phyloP scores from a whole-genome alignment of 768 basidiomycete species.

The Psilocybe subaeruginosa region DNA sequence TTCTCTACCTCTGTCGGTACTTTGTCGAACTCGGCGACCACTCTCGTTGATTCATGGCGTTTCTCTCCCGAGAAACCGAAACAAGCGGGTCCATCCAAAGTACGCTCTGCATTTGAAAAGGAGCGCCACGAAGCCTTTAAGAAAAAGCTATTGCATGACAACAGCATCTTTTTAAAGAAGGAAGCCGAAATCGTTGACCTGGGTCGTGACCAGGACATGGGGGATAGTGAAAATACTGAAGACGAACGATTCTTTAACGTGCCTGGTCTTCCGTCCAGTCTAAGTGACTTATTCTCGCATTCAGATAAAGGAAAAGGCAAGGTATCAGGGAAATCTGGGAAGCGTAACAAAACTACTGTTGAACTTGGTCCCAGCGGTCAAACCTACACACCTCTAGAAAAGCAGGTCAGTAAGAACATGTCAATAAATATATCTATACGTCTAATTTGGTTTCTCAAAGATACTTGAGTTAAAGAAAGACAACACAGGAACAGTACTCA shows the following conservation, averaged over 20 bases:
- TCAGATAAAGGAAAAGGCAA: slow-evolving; percentile 40
- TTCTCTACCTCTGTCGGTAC: not conserved
- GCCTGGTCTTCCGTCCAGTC: slow-evolving; percentile 34
- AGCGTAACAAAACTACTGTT: slow-evolving; percentile 36
- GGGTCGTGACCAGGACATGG: slow-evolving; percentile 14
- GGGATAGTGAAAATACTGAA: slow-evolving; percentile 30
- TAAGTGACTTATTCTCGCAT: slow-evolving; percentile 50
- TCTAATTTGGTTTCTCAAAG: slow-evolving; percentile 31
- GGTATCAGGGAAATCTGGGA: slow-evolving; percentile 26
- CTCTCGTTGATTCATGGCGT: slow-evolving; percentile 44
- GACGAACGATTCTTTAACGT: slow-evolving; percentile 47
- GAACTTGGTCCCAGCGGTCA: slow-evolving; percentile 71
- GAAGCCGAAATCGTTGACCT: slow-evolving; percentile 14
- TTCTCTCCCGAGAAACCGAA: slow-evolving; percentile 40
- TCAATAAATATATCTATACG: not conserved
- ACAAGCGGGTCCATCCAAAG: slow-evolving; percentile 19
- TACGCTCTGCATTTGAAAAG: slow-evolving; percentile 26
- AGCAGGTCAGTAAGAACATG: slow-evolving; percentile 47
- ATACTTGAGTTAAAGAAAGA: slow-evolving; percentile 63
- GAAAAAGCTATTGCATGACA: slow-evolving; percentile 52
- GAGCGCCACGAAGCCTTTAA: slow-evolving; percentile 47
- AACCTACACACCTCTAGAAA: slow-evolving; percentile 76
- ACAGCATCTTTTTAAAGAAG: slow-evolving; percentile 37
- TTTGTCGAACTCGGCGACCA: slow-evolving; percentile 15
- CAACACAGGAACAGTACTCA: slow-evolving; percentile 67